Evolutionary conservation across 176 grass and related monocot genomes (phyloP), one percentile per base, ranked within the genome.

Genomic region (Aegilops bicornis): DNA sequence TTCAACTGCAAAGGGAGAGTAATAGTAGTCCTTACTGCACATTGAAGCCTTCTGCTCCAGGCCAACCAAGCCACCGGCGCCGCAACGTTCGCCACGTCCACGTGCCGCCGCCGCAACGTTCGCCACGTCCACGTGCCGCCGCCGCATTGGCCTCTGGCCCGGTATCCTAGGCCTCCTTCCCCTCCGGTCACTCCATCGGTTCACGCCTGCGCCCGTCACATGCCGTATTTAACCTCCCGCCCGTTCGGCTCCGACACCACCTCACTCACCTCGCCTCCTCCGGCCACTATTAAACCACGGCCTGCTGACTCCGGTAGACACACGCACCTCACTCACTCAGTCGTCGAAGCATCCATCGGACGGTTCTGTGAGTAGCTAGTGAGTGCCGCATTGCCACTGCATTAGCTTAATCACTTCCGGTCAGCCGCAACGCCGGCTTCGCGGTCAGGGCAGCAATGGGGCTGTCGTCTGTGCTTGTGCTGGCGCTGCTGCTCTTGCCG

Each of bases 71-170:
- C 3, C 50, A 35, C 39, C 62, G 78, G 78, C 80, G 84, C 84
- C 84, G 85, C 80, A 91, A 91, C 89, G 89, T 91, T 87, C 89
- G 61, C 29, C 77, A 2, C 25, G 69, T 32, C 73, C 82, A 89
- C 73, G 42, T 73, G 87, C 78, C 83, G 0, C 1, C 10, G 2
- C 43, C 73, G 4, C 79, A 89, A 91, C 89, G 89, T 91, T 87
- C 89, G 61, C 29, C 77, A 2, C 25, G 69, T 32, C 73, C 82
- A 89, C 73, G 42, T 73, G 87, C 78, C 83, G 0, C 1, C 10
- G 2, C 43, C 73, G 4, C 79, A 89, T 78, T 86, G 86, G 71
- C 63, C 43, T 43, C 0, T 36, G 61, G 61, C 40, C 31, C 79
- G 24, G 86, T 88, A 88, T 83, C 86, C 91, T 82, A 76, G 83